Evolutionary conservation across 176 grass and related monocot genomes (phyloP), one percentile per base, ranked within the genome.

Genomic region (Oryza coarctata): DNA sequence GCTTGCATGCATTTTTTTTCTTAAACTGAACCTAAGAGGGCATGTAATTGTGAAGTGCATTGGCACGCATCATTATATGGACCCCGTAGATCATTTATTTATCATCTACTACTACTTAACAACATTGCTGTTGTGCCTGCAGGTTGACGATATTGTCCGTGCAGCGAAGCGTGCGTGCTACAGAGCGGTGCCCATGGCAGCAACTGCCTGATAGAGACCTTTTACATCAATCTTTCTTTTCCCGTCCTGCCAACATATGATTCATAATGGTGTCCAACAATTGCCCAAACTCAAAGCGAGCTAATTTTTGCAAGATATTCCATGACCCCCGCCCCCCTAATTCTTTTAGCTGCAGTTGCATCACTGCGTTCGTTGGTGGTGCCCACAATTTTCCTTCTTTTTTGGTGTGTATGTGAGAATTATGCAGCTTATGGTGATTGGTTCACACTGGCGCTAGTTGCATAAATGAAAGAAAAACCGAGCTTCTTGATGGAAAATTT

Each of bases 101-200:
- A 1, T 70, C 45, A 1, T 28, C 30, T 32, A 6, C 5, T 22
- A 18, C 6, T 22, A 23, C 26, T 43, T 66, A 41, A 15, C 47
- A 62, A 33, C 23, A 29, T 29, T 82, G n/a, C 4, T 73, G 27
- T 25, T 68, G 60, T 49, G 23, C 31, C 76, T 80, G 39, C 73
- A 99, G 96, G 87, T 99, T 2, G 96, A 99, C 3, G 96, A 99
- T 76, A 92, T 99, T 34, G 93, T 95, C 52, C 92, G 96, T 61
- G 93, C 96, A 38, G 93, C 89, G 15, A 95, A 95, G 83, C 89
- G 96, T 6, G 87, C 89, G 12, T 99, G 93, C 82, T 99, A 93
- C 73, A 89, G 96, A 72, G 88, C 93, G 12, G 85, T 84, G 15
- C 91, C 89, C 25, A 86, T 99, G 82, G 85, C 96, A 41, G 96